phyloP scores from a whole-genome alignment of 2,329 filamentous ascomycete genomes.

The Nemania serpens region DNA sequence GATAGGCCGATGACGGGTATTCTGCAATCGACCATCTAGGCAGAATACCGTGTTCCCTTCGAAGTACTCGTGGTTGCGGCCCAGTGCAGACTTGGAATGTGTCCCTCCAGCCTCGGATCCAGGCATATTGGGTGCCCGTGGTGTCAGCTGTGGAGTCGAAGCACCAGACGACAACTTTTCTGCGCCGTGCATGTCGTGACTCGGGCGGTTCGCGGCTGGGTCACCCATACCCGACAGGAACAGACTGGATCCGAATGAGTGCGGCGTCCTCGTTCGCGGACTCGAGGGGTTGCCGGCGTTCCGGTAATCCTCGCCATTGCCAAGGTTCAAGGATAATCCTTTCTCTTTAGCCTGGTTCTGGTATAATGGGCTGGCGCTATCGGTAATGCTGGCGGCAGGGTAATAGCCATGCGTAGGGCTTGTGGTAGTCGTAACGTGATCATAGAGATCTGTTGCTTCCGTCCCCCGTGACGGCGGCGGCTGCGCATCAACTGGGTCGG shows the following conservation, averaged over 20 bases:
- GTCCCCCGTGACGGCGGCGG: constrained; percentile 77
- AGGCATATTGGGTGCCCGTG: constrained; percentile 34
- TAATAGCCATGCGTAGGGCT: constrained; percentile 69
- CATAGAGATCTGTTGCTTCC: constrained; percentile 75
- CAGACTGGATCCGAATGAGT: constrained; percentile 78
- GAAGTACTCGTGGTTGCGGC: constrained; percentile 90
- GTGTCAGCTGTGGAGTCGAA: constrained; percentile 69
- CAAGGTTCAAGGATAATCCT: constrained; percentile 62
- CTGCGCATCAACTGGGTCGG: constrained; percentile 56
- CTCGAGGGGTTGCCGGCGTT: constrained; percentile 58
- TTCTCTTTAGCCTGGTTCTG: constrained; percentile 49
- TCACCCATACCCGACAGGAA: constrained; percentile 65
- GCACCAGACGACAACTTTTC: constrained; percentile 83
- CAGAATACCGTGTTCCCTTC: constrained; percentile 92
- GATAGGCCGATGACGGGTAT: constrained; percentile 83
- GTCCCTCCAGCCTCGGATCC: constrained; percentile 33
- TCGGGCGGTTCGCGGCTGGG: constrained; percentile 51
- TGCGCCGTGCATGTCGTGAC: constrained; percentile 67
- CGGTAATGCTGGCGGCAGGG: constrained; percentile 66
- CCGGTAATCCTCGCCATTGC: constrained; percentile 60
- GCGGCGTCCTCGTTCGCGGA: constrained; percentile 68
- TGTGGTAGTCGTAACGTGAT: constrained; percentile 73
- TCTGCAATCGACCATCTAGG: constrained; percentile 82
- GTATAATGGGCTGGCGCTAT: constrained; percentile 80
- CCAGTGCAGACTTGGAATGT: constrained; percentile 49